These are phyloP conservation scores for Alternaria sp. DNA, from an alignment of 2,329 filamentous ascomycete species.

Conservation along the genomic window DNA sequence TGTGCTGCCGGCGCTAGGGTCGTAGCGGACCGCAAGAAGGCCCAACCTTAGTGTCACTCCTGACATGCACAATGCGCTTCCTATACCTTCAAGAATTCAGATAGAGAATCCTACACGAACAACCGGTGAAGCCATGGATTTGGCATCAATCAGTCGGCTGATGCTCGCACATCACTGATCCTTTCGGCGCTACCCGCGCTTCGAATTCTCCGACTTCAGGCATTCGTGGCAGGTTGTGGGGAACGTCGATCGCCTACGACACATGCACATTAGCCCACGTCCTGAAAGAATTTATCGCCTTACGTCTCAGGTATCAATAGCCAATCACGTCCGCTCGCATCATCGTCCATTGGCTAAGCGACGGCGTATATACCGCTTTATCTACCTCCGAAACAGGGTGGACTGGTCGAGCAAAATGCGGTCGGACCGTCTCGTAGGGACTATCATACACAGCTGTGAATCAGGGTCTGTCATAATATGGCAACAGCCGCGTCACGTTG, in stretches of 20 bases:
- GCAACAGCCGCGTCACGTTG: constrained; percentile 5
- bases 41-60: neutral
- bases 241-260: constrained; percentile 9
- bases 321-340: neutral
- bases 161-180: neutral
- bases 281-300: constrained; percentile 7
- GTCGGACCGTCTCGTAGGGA: constrained; percentile 8
- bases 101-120: neutral
- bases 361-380: constrained; percentile 11
- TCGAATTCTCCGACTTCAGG: constrained; percentile 1
- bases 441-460: constrained; percentile 4
- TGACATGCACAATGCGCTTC: neutral
- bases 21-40: neutral
- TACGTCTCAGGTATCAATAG: neutral
- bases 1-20: neutral
- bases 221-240: neutral
- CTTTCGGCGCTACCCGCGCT: neutral
- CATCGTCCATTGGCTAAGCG: constrained; percentile 2
- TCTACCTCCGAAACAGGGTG: constrained; percentile 4
- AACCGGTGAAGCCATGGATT: neutral
- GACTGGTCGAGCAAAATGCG: constrained; percentile 4
- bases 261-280: constrained; percentile 4
- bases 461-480: constrained; percentile 4
- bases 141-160: neutral
- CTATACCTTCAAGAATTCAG: neutral